Percentiles rank a stretch among this genome's conserved stretches.
These are phyloP conservation scores for Pleodorina starrii DNA, from an alignment of 139 green algal species.

Conservation along the genomic window DNA sequence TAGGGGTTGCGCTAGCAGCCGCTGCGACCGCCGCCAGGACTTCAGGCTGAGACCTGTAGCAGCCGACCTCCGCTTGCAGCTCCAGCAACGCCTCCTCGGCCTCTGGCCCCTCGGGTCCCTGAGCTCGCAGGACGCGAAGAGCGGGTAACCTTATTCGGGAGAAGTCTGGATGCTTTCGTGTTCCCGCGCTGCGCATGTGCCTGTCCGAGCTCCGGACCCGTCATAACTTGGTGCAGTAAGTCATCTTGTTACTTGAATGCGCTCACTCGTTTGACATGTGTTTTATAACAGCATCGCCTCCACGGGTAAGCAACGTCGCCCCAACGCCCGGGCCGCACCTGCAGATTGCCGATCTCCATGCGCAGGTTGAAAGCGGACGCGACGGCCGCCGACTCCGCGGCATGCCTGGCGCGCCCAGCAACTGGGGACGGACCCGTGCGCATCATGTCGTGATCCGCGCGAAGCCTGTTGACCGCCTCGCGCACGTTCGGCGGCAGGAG, in stretches of 20 bases:
- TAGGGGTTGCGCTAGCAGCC: conserved; percentile 20
- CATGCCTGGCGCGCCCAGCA: not conserved
- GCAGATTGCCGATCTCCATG: conserved; percentile 45
- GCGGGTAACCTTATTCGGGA: not conserved
- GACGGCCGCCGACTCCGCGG: not conserved
- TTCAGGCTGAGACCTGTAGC: conserved; percentile 20
- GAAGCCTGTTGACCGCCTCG: conserved; percentile 20
- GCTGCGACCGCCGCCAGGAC: not conserved
- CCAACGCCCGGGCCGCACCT: too few relatives aligned
- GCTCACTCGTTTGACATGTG: too few relatives aligned
- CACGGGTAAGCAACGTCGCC: too few relatives aligned
- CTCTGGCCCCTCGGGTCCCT: conserved; percentile 32
- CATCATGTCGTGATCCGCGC: not conserved
- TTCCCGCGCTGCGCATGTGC: too few relatives aligned
- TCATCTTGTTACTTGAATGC: too few relatives aligned
- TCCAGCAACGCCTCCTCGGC: conserved; percentile 48
- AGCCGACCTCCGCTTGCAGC: conserved; percentile 54
- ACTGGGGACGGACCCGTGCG: not conserved
- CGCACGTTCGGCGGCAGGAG: conserved; percentile 39
- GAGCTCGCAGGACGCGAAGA: not conserved
- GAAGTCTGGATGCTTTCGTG: not conserved
- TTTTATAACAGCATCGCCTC: too few relatives aligned
- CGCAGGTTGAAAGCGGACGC: conserved; percentile 38
- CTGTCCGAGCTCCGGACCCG: too few relatives aligned
- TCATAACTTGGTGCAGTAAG: too few relatives aligned